phyloP scores from a whole-genome alignment of 2,329 filamentous ascomycete species.

The Daldinia sp. region DNA sequence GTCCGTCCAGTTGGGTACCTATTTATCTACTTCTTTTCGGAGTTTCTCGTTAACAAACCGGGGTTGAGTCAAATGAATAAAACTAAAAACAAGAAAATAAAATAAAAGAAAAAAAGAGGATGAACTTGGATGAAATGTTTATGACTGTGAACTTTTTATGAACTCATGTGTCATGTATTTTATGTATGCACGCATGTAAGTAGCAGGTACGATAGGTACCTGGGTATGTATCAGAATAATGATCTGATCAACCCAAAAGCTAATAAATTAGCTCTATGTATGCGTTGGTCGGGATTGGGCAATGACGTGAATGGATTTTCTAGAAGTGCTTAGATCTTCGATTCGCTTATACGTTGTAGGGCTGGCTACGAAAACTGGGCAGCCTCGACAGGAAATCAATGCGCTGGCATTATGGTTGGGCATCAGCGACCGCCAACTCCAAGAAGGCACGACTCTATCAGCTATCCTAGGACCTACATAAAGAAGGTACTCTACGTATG shows the following conservation, averaged over 20 bases:
- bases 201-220: neutral
- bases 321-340: constrained; percentile 35
- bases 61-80: constrained; percentile 1
- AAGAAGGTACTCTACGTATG: constrained; percentile 14
- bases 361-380: constrained; percentile 37
- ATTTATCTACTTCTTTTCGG: neutral
- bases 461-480: constrained; percentile 1
- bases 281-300: constrained; percentile 37
- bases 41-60: constrained; percentile 8
- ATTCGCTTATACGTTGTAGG: constrained; percentile 37
- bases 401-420: constrained; percentile 49
- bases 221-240: constrained; percentile 2
- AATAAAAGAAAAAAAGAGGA: constrained; percentile 1
- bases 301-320: constrained; percentile 37
- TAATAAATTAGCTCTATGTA: constrained; percentile 33
- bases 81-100: constrained; percentile 1
- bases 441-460: neutral
- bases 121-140: constrained; percentile 25
- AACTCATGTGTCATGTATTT: constrained; percentile 20
- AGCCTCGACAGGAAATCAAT: constrained; percentile 41
- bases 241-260: constrained; percentile 34
- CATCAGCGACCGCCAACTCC: constrained; percentile 37
- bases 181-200: constrained; percentile 5
- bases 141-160: constrained; percentile 26
- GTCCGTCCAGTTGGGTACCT: neutral